Evolutionary conservation across 495 filamentous ascomycete species (phyloP).

Genomic region (Hypoxylon trugodes): DNA sequence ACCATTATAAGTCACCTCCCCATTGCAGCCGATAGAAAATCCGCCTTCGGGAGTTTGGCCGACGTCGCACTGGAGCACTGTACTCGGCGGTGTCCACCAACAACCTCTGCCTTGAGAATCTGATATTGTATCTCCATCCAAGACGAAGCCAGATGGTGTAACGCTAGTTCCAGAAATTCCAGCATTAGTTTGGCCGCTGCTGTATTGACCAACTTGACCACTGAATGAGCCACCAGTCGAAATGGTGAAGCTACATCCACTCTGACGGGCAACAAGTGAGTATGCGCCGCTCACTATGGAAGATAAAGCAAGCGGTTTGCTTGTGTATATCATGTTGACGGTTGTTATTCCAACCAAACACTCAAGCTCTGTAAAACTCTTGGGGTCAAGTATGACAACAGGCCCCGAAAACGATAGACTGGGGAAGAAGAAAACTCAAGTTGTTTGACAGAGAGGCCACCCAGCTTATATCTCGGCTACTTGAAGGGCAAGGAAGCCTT

Average conservation of each 20-base stretch:
- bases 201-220: slow-evolving; percentile 38
- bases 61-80: slow-evolving; percentile 72
- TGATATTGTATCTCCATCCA: slow-evolving; percentile 36
- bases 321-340: slow-evolving; percentile 35
- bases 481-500: slow-evolving; percentile 5
- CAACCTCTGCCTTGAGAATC: slow-evolving; percentile 38
- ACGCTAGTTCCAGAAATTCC: slow-evolving; percentile 22
- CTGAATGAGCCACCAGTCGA: slow-evolving; percentile 28
- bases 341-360: slow-evolving; percentile 10
- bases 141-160: slow-evolving; percentile 26
- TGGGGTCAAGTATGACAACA: slow-evolving; percentile 28
- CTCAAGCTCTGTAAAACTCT: slow-evolving; percentile 19
- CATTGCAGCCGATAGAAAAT: slow-evolving; percentile 60
- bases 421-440: slow-evolving; percentile 8
- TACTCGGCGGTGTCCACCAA: slow-evolving; percentile 56
- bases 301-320: slow-evolving; percentile 24
- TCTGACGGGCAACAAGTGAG: slow-evolving; percentile 36
- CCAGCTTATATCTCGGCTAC: slow-evolving; percentile 29
- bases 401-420: slow-evolving; percentile 35
- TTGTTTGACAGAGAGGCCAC: slow-evolving; percentile 1
- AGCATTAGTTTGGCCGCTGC: slow-evolving; percentile 28
- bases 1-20: slow-evolving; percentile 55
- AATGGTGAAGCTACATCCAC: slow-evolving; percentile 36
- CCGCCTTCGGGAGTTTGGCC: slow-evolving; percentile 55
- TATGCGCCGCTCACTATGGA: slow-evolving; percentile 28